Evolutionary conservation across 805 yeast species (phyloP), one percentile per base, ranked within the genome.

Genomic region (Myxozyma sirexii): DNA sequence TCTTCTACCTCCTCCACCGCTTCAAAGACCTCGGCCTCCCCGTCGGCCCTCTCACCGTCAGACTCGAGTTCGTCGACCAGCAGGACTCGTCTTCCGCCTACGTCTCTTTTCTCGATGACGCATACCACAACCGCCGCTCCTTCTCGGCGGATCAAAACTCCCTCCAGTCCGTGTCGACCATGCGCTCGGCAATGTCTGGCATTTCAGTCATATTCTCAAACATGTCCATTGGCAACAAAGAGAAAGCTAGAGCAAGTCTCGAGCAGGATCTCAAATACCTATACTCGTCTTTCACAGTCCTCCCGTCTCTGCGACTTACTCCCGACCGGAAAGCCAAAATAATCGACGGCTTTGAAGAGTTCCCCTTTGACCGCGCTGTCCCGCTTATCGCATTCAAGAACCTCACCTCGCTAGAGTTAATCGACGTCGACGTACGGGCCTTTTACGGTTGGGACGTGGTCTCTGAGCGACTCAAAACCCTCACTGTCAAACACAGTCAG

Each of bases 331-430:
- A 83, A 62, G 80, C 86, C 17, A 80, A 77, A 62, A 73, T 82
- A 45, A 84, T 85, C 29, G 79, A 77, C 51, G 84, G 85, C 1
- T 85, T 84, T 69, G 88, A 85, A 67, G 89, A 85, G 68, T 85
- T 82, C 68, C 90, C 89, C 0, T 84, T 86, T 69, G 90, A 85
- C 67, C 84, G 88, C 2, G 80, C 86, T 3, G 85, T 86, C 7
- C 89, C 90, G 2, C 69, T 85, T n/a, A 74, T 74, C 41, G 77
- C 82, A 71, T 85, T 85, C 71, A 84, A 83, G 62, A 85, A 84
- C 68, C 72, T 85, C 49, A 82, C 84, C 50, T 87, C 85, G 21
- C 73, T 85, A 46, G 90, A 85, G 68, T 71, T 85, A 2, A 75
- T 77, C 27, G 87, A 84, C 58, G 75, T 83, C 59, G 87, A 84